Percentiles rank a stretch among this genome's conserved stretches.
phyloP scores from a whole-genome alignment of 306 rosid species.

The Hippophae rhamnoides region DNA sequence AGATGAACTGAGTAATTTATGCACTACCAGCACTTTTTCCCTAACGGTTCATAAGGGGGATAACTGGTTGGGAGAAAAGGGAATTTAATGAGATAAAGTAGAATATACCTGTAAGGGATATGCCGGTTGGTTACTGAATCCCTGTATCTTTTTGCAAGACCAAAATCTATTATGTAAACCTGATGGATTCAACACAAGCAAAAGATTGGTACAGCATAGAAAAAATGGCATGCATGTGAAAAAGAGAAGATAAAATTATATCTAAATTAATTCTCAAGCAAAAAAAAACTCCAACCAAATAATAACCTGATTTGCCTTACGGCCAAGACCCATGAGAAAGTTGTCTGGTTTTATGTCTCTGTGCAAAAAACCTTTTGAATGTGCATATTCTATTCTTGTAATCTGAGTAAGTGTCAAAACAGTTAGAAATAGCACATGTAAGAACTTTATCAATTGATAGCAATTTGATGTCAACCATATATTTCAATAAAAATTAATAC shows the following conservation, averaged over 20 bases:
- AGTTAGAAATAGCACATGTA: too few relatives aligned
- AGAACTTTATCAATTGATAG: too few relatives aligned
- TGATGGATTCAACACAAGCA: slow-evolving; percentile 17
- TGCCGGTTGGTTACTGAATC: slow-evolving; percentile 81
- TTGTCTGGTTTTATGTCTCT: slow-evolving; percentile 96
- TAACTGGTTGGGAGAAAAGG: background rate
- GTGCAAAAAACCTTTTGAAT: slow-evolving; percentile 89
- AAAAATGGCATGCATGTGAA: background rate
- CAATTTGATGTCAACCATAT: too few relatives aligned
- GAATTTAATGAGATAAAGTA: slow-evolving; percentile 1
- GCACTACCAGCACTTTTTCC: too few relatives aligned
- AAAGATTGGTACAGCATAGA: background rate
- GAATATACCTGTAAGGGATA: slow-evolving; percentile 65
- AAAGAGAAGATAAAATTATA: background rate
- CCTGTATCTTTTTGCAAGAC: slow-evolving; percentile 86
- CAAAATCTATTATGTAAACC: slow-evolving; percentile 93
- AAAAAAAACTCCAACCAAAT: slow-evolving; percentile 4
- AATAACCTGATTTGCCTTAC: slow-evolving; percentile 91
- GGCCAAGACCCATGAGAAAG: slow-evolving; percentile 98
- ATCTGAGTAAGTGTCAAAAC: slow-evolving; percentile 30
- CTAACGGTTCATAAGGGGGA: background rate
- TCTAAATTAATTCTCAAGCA: background rate
- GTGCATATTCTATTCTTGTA: slow-evolving; percentile 80
- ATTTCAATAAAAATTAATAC: too few relatives aligned
- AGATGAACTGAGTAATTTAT: slow-evolving; percentile 1